Percentiles rank a stretch among this genome's conserved stretches.
phyloP scores from a whole-genome alignment of 2,329 filamentous ascomycete genomes.

The Colletotrichum lini region DNA sequence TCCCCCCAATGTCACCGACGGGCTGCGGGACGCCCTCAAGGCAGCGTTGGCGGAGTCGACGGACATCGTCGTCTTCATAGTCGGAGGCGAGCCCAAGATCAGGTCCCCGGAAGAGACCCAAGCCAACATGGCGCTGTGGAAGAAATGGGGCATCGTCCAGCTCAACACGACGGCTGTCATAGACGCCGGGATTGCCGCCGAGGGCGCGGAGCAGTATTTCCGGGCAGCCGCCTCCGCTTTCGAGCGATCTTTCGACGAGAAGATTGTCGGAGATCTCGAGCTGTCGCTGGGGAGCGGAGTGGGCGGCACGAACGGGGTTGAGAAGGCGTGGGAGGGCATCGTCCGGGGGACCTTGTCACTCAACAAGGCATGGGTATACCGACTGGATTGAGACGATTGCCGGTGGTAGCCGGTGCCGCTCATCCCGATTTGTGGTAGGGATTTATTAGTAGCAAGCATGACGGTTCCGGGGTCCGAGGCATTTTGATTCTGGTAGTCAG shows the following conservation, averaged over 20 bases:
- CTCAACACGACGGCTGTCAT: slow-evolving; percentile 40
- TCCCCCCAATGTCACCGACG: slow-evolving; percentile 13
- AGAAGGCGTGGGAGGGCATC: slow-evolving; percentile 29
- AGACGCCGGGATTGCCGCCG: slow-evolving; percentile 26
- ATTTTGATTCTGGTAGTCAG: too few relatives aligned
- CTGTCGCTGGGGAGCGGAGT: slow-evolving; percentile 33
- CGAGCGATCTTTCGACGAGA: slow-evolving; percentile 14
- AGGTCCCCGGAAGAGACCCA: background rate
- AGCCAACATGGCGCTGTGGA: background rate
- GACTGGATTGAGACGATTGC: background rate
- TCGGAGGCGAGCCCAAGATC: slow-evolving; percentile 25
- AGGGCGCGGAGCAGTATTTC: slow-evolving; percentile 21
- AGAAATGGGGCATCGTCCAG: slow-evolving; percentile 18
- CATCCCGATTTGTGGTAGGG: background rate
- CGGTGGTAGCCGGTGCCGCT: too few relatives aligned
- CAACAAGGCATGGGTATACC: slow-evolving; percentile 30
- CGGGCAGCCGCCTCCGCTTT: slow-evolving; percentile 18
- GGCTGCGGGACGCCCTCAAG: slow-evolving; percentile 22
- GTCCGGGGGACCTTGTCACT: slow-evolving; percentile 24
- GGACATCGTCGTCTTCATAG: slow-evolving; percentile 5
- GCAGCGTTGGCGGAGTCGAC: background rate
- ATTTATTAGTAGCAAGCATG: background rate
- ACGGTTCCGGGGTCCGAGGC: too few relatives aligned
- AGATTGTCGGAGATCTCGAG: slow-evolving; percentile 17
- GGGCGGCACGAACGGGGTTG: slow-evolving; percentile 28